Conservation (phyloP, 1,139 yeast genomes). For the Nematodospora anomalae region DNA sequence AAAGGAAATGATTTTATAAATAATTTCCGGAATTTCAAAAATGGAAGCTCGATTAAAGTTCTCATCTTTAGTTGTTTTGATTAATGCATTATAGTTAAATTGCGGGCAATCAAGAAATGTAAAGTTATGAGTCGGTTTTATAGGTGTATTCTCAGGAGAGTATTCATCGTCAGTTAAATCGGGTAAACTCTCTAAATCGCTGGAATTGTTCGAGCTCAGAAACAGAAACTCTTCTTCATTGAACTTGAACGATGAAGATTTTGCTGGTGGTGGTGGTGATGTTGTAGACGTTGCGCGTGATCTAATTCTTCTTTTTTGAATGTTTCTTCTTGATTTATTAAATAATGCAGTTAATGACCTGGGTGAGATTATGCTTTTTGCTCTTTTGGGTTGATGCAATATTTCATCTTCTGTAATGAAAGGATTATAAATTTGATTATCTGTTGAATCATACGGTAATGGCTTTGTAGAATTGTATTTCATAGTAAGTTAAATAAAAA, state of each 20-base stretch:
- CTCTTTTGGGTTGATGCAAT: slow-evolving; percentile 15
- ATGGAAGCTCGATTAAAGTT: slow-evolving; percentile 38
- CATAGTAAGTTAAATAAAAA: slow-evolving; percentile 11
- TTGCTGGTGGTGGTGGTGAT: slow-evolving; percentile 1
- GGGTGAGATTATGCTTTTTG: slow-evolving; percentile 16
- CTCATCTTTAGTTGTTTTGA: background rate
- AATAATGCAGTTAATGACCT: slow-evolving; percentile 14
- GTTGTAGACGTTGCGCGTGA: background rate
- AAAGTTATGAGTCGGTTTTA: slow-evolving; percentile 13
- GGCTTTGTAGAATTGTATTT: slow-evolving; percentile 24
- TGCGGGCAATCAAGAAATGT: slow-evolving; percentile 9
- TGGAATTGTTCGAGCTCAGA: slow-evolving; percentile 12
- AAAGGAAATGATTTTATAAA: slow-evolving; percentile 56
- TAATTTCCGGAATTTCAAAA: slow-evolving; percentile 76
- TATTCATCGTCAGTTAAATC: slow-evolving; percentile 33
- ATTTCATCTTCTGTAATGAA: slow-evolving; percentile 12
- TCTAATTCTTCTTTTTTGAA: background rate
- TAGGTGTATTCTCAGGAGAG: slow-evolving; percentile 31
- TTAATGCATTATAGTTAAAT: background rate
- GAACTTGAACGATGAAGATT: background rate
- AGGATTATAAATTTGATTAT: slow-evolving; percentile 27
- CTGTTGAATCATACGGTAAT: slow-evolving; percentile 22
- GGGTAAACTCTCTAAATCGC: slow-evolving; percentile 39
- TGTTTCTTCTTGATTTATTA: slow-evolving; percentile 9
- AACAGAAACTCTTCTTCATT: slow-evolving; percentile 20